phyloP scores from a whole-genome alignment of 352 stramenopile genomes.

The Phytopythium helicoides region DNA sequence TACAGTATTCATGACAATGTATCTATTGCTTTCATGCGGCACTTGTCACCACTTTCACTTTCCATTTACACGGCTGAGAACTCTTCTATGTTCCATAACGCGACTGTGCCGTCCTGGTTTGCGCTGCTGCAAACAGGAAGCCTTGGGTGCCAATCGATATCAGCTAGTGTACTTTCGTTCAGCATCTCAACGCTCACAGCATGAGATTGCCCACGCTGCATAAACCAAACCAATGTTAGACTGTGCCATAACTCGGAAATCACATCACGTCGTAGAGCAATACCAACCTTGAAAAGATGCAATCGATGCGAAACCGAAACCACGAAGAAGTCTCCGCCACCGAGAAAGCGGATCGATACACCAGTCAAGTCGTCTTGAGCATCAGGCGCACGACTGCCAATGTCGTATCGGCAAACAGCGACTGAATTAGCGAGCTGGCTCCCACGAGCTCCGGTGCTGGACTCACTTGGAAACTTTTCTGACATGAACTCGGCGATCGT shows the following conservation, averaged over 20 bases:
- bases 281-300: conserved; percentile 36
- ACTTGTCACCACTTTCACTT: not conserved
- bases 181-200: conserved; percentile 21
- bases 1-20: too few relatives aligned
- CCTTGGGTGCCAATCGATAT: conserved; percentile 42
- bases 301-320: conserved; percentile 26
- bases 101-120: conserved; percentile 32
- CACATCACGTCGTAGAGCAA: not conserved
- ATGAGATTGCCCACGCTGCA: conserved; percentile 20
- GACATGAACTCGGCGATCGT: conserved; percentile 22
- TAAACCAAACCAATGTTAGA: not conserved
- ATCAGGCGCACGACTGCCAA: conserved; percentile 12
- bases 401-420: conserved; percentile 24
- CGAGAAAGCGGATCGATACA: conserved; percentile 33
- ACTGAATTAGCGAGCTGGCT: conserved; percentile 8
- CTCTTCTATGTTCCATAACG: conserved; percentile 32
- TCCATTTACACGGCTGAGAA: conserved; percentile 1
- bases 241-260: not conserved
- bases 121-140: conserved; percentile 31
- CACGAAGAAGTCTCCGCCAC: conserved; percentile 24
- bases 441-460: conserved; percentile 9
- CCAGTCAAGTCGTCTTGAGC: conserved; percentile 8
- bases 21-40: too few relatives aligned
- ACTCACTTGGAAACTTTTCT: conserved; percentile 16
- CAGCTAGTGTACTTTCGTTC: conserved; percentile 17